Conservation (phyloP, 2,329 filamentous ascomycete species). For the Scedosporium boydii region DNA sequence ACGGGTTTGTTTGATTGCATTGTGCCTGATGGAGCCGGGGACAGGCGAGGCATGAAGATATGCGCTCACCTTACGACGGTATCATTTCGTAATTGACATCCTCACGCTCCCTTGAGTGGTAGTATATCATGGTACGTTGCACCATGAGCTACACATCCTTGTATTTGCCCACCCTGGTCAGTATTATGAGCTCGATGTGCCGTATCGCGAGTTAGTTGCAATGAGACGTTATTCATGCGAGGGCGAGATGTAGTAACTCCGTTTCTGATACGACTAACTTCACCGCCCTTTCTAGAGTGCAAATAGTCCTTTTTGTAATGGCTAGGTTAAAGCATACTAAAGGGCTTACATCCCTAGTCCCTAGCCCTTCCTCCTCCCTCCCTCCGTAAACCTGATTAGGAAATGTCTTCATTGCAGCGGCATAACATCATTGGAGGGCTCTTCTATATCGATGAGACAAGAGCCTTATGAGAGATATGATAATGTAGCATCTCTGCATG, state of each 20-base stretch:
- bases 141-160: not conserved
- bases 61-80: not conserved
- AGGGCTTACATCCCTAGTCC: too few species aligned
- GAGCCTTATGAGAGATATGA: not conserved
- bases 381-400: not conserved
- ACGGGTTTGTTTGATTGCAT: not conserved
- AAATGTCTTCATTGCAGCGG: not conserved
- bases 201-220: not conserved
- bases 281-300: too few species aligned
- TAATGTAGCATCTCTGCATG: not conserved
- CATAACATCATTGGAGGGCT: not conserved
- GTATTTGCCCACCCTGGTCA: not conserved
- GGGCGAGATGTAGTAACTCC: too few species aligned
- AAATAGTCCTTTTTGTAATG: too few species aligned
- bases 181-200: not conserved
- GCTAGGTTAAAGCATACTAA: too few species aligned
- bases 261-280: too few species aligned
- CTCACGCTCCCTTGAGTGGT: not conserved
- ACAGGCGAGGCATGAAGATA: not conserved
- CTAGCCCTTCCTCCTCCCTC: too few species aligned
- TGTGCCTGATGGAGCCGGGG: not conserved
- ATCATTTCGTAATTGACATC: not conserved
- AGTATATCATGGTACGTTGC: not conserved
- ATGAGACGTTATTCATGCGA: too few species aligned
- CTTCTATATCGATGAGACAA: not conserved